Conservation (phyloP, 2,329 filamentous ascomycete species). For the Aspergillus sp. region DNA sequence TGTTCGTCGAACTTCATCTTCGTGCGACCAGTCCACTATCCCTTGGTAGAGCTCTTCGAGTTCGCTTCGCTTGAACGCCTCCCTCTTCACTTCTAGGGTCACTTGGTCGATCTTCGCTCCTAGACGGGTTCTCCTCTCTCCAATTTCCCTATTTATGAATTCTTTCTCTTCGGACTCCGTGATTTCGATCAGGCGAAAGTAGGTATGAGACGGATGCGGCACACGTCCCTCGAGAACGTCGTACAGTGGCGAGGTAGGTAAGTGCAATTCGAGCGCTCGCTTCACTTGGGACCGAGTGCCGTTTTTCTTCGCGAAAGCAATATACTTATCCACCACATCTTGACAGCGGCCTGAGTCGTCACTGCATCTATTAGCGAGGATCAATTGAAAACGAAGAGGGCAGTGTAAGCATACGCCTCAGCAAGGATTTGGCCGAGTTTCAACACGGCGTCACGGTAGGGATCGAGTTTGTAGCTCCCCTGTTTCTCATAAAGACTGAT, state of each 20-base stretch:
- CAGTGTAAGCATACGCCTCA: conserved; percentile 42
- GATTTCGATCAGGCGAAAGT: conserved; percentile 72
- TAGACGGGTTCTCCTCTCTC: conserved; percentile 75
- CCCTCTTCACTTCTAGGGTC: conserved; percentile 74
- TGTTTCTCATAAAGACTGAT: conserved; percentile 78
- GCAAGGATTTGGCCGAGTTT: conserved; percentile 67
- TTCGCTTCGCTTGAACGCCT: conserved; percentile 66
- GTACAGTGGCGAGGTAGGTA: conserved; percentile 77
- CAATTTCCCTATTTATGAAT: conserved; percentile 80
- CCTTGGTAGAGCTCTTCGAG: conserved; percentile 73
- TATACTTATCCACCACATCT: conserved; percentile 66
- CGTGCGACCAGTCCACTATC: conserved; percentile 79
- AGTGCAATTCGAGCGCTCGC: conserved; percentile 62
- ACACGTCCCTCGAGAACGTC: conserved; percentile 72
- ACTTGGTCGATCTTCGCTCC: conserved; percentile 78
- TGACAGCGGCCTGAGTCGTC: conserved; percentile 53
- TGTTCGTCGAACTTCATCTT: conserved; percentile 71
- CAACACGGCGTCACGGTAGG: conserved; percentile 65
- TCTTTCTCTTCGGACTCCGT: conserved; percentile 80
- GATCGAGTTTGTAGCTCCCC: conserved; percentile 55
- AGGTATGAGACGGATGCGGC: conserved; percentile 68
- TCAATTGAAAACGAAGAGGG: neutral
- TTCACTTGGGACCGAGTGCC: conserved; percentile 67
- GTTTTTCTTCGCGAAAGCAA: conserved; percentile 61
- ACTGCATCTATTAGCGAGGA: conserved; percentile 22